Evolutionary conservation across 1,284 basidiomycete species (phyloP), one percentile per base, ranked within the genome.

Genomic region (Moniliophthora roreri): DNA sequence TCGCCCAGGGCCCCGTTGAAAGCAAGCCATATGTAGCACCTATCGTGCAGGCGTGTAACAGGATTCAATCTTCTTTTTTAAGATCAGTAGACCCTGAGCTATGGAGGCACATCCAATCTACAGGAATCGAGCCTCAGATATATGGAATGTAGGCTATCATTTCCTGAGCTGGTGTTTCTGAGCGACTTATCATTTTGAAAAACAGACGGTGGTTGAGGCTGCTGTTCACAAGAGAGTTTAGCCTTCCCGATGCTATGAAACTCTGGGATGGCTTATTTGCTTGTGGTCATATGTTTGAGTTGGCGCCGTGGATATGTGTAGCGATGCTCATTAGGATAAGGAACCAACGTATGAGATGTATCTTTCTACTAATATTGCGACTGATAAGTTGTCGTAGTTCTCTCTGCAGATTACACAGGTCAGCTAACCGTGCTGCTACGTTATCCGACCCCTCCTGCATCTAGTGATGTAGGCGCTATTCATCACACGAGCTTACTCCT

Each of bases 231-330:
- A 80, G 95, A 40, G 95, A 98, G 69, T 89, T 97, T 58, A 76
- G 72, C 39, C 79, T 93, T 76, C 65, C 75, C 7, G 85, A 91
- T 59, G 82, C 91, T 0, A 84, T 93, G 80, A 74, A 82, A 20
- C 65, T 98, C 10, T 97, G 95, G 95, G 95, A 98, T 68, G 92
- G 88, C 0, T 68, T 97, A 6, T 95, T 98, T 66, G 91, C 93
- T 0, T 87, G 85, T 53, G 90, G 93, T 67, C 81, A 84, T 7
- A 76, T 85, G 1, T 74, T 89, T 41, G 82, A 87, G 46, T 71
- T 95, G 28, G 82, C 87, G 1, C 84, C 87, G 50, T 95, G 89
- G 85, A 75, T 95, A 51, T 93, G 91, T 63, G 84, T 96, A 15
- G 90, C 92, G 0, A 95, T 97, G 93, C 80, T 98, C 10, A 81